Evolutionary conservation across 1,284 basidiomycete genomes (phyloP), one percentile per base, ranked within the genome.

Genomic region (Rhodotorula sp.): DNA sequence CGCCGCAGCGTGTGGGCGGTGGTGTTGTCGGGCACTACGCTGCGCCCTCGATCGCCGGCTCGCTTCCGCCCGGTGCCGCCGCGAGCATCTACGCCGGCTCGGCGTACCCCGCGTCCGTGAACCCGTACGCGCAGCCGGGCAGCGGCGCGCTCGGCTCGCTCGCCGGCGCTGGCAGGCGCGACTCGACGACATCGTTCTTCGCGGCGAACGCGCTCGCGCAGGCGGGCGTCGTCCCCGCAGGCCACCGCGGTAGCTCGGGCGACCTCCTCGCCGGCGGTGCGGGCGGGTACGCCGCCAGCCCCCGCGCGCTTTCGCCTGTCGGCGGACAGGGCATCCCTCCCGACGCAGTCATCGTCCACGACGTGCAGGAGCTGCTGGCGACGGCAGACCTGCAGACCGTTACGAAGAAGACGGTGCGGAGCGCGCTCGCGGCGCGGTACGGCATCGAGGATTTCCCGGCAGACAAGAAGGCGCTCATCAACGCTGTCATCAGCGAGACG

Each of bases 321-420:
- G 37, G 44, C 34, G n/a, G 59, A n/a, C n/a, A n/a, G 36, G 51
- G 37, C 44, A 29, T 75, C 5, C 77, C 77, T 19, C 41, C 66
- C 13, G 73, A 77, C 67, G 71, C 75, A 34, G 51, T 66, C 32
- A 67, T 79, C 56, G 66, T 75, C 27, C 69, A 63, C n/a, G 76
- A 79, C 61, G 71, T 71, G 13, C 68, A 76, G 51, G 64, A 67
- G 46, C 67, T 95, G 54, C 84, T 96, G 67, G 85, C 85, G 29
- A 83, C 84, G 34, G 92, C 92, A 0, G 92, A 97, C 82, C 84
- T 97, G 66, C 92, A 93, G 79, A 88, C 88, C 32, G 86, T 96
- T 68, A 96, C 94, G 61, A 97, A 97, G 84, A 88, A 93, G 76
- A 90, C 90, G 76, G 89, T 97, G 66, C 87, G 94, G 61, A 85